phyloP scores from a whole-genome alignment of 345 rosid species.

The Pugionium cornutum region DNA sequence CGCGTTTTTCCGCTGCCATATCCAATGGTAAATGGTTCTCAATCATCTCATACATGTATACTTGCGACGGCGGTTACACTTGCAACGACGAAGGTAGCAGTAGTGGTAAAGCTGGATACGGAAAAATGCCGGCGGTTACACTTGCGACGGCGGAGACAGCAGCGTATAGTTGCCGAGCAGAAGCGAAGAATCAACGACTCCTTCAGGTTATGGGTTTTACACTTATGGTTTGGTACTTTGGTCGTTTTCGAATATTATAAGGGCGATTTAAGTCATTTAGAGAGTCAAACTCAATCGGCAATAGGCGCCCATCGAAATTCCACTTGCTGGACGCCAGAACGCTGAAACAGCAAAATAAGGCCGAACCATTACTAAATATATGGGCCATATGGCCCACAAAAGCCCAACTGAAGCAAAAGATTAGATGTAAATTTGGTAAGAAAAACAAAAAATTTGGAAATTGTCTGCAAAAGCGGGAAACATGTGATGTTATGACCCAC shows the following conservation, averaged over 20 bases:
- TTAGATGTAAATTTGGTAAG: constrained; percentile 26
- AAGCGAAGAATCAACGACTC: neutral
- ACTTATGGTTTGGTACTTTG: constrained; percentile 24
- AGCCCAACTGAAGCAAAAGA: neutral
- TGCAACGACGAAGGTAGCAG: neutral
- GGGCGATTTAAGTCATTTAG: constrained; percentile 4
- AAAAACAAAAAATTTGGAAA: constrained; percentile 36
- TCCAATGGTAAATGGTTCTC: constrained; percentile 1
- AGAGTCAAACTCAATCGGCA: neutral
- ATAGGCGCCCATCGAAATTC: neutral
- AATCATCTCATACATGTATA: constrained; percentile 4
- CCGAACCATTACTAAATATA: neutral
- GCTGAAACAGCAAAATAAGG: neutral
- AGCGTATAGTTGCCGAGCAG: constrained; percentile 16
- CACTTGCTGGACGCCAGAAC: neutral
- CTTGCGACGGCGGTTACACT: too few species aligned
- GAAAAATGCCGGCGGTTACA: constrained; percentile 1
- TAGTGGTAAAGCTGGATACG: neutral
- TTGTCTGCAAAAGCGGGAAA: constrained; percentile 55
- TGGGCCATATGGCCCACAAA: neutral
- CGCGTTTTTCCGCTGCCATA: constrained; percentile 70
- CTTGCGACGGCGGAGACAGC: constrained; percentile 28
- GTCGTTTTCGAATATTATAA: neutral
- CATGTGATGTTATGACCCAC: constrained; percentile 46
- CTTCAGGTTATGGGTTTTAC: constrained; percentile 13